A percentile compares a stretch with the other conserved stretches of the same genome.
phyloP scores from a whole-genome alignment of 208 protist genomes.

The Trichomonas tenax region DNA sequence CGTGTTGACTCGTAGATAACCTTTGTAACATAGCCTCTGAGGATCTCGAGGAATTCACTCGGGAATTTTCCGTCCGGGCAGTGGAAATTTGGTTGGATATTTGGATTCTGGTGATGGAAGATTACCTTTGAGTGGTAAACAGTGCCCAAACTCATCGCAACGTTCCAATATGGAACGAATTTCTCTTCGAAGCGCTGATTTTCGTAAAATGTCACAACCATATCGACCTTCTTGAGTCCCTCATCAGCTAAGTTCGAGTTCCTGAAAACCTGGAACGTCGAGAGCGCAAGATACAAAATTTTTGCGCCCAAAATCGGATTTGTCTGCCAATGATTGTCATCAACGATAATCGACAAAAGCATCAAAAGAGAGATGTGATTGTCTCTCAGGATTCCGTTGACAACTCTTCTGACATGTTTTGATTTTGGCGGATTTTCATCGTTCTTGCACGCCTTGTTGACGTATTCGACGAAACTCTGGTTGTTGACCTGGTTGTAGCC shows the following conservation, averaged over 20 bases:
- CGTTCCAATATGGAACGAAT: not conserved
- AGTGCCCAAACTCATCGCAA: not conserved
- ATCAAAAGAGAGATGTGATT: not conserved
- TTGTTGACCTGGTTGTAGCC: not conserved
- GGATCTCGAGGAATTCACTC: not conserved
- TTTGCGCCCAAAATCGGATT: not conserved
- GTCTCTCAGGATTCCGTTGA: not conserved
- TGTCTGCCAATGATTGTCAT: not conserved
- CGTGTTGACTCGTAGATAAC: not conserved
- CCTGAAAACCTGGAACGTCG: not conserved
- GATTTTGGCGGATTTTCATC: not conserved
- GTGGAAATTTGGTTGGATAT: not conserved
- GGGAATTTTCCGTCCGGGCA: not conserved
- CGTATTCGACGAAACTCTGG: not conserved
- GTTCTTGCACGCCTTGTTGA: not conserved
- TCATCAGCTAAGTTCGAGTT: not conserved
- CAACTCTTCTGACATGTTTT: not conserved
- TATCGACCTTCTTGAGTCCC: not conserved
- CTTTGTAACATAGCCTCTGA: not conserved
- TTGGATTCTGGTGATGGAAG: not conserved
- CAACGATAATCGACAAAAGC: not conserved
- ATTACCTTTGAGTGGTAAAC: not conserved
- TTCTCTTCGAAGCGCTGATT: not conserved
- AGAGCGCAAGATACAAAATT: not conserved
- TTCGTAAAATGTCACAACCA: not conserved